Evolutionary conservation across 108 stramenopile species (phyloP).

Genomic region (Skeletonema marinoi): DNA sequence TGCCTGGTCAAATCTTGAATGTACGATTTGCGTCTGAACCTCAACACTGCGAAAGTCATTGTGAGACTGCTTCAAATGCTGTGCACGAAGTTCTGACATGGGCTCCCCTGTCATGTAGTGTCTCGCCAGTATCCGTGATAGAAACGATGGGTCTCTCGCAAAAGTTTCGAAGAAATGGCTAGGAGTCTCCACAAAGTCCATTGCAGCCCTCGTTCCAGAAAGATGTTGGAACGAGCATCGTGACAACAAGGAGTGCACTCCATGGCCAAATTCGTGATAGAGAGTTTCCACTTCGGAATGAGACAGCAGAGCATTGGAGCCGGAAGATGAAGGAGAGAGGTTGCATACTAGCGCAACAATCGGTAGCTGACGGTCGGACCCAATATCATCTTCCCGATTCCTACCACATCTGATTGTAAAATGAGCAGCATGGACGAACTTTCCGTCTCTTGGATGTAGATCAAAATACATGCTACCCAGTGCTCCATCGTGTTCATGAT

Average conservation of each 20-base stretch:
- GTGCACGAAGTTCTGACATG: slow-evolving; percentile 60
- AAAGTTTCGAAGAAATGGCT: slow-evolving; percentile 84
- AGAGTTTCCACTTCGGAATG: slow-evolving; percentile 96
- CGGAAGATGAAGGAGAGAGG: slow-evolving; percentile 51
- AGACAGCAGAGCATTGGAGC: slow-evolving; percentile 54
- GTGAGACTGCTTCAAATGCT: slow-evolving; percentile 59
- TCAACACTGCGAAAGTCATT: slow-evolving; percentile 71
- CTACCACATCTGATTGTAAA: slow-evolving; percentile 84
- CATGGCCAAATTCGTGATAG: slow-evolving; percentile 98
- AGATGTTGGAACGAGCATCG: slow-evolving; percentile 96
- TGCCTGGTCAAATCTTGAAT: slow-evolving; percentile 81
- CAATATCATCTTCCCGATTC: slow-evolving; percentile 22
- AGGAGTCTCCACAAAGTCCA: slow-evolving; percentile 93
- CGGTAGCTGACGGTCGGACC: slow-evolving; percentile 76
- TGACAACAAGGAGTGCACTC: slow-evolving; percentile 92
- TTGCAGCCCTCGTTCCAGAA: slow-evolving; percentile 90
- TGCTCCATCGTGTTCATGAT: slow-evolving; percentile 47
- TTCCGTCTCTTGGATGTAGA: slow-evolving; percentile 86
- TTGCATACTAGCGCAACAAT: slow-evolving; percentile 94
- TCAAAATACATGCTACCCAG: slow-evolving; percentile 95
- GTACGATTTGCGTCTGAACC: slow-evolving; percentile 79
- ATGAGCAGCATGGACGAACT: slow-evolving; percentile 96
- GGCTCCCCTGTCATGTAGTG: slow-evolving; percentile 59
- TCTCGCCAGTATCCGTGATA: slow-evolving; percentile 53
- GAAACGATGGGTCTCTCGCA: slow-evolving; percentile 72